Evolutionary conservation across 2,329 filamentous ascomycete genomes (phyloP), one percentile per base, ranked within the genome.

Genomic region (Alternaria tenuissima): DNA sequence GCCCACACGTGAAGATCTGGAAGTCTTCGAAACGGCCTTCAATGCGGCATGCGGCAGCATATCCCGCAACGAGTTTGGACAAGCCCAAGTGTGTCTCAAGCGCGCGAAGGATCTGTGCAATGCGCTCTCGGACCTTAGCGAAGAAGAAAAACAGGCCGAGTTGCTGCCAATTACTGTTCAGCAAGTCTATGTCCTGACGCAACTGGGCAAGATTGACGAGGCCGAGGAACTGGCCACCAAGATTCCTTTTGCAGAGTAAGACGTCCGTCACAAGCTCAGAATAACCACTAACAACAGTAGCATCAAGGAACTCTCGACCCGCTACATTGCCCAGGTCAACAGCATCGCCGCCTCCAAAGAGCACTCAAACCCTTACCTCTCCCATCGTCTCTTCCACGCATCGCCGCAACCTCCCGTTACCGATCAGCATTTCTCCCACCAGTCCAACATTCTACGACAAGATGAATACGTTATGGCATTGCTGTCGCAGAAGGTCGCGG

Each of bases 11-110:
- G 87, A 89, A 61, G 87, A 91, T 68, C 79, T 91, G 26, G 90
- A 93, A 63, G 87, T 89, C 2, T 95, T 95, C 68, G 92, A 95
- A 80, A 89, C 90, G 26, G 89, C 91, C 11, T 96, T 92, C 80
- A 96, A 96, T 76, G 86, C 88, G 24, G 92, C 91, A 8, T 94
- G 91, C 75, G 85, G 85, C 20, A 88, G 87, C 75, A 88, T 95
- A 69, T 90, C 90, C 14, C 83, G 87, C 47, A 89, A 88, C 7
- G 89, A 91, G 67, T 81, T 91, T 38, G 83, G 80, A 5, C 85
- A 88, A 66, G 91, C 88, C 1, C 84, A 87, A 22, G 81, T 89
- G 24, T 82, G 94, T 57, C 80, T 95, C 61, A 90, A 89, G 78
- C 85, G 89, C 55, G 89, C 92, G 3, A 86, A 85, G 67, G 86